These are phyloP conservation scores for Polychaeton citri DNA, from an alignment of 2,329 filamentous ascomycete species.

Conservation along the genomic window DNA sequence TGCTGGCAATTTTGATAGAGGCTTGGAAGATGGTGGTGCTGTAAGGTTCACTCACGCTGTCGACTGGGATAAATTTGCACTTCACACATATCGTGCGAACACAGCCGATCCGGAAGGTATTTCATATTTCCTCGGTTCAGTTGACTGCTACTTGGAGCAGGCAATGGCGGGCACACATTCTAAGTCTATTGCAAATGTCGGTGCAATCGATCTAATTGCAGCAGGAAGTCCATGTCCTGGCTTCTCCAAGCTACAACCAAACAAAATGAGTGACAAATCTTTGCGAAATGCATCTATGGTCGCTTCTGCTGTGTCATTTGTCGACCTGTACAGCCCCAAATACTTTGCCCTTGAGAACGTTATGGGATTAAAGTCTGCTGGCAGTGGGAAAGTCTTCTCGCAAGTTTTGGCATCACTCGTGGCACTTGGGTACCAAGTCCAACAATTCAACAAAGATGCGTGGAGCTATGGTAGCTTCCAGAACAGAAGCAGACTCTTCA, in stretches of 20 bases:
- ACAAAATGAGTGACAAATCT: slow-evolving; percentile 42
- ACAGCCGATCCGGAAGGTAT: slow-evolving; percentile 26
- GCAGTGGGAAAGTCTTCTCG: slow-evolving; percentile 41
- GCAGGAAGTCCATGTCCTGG: slow-evolving; percentile 69
- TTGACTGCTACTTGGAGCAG: slow-evolving; percentile 51
- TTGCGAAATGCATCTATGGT: slow-evolving; percentile 63
- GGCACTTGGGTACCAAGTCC: slow-evolving; percentile 63
- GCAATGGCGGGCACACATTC: slow-evolving; percentile 44
- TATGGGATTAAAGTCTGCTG: slow-evolving; percentile 42
- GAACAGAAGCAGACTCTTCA: slow-evolving; percentile 52
- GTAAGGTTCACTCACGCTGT: slow-evolving; percentile 55
- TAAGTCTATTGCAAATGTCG: slow-evolving; percentile 23
- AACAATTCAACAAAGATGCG: slow-evolving; percentile 54
- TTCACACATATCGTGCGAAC: slow-evolving; percentile 66
- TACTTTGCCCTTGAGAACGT: slow-evolving; percentile 74
- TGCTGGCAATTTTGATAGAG: slow-evolving; percentile 63
- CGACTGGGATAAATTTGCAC: slow-evolving; percentile 49
- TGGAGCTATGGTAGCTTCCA: slow-evolving; percentile 58
- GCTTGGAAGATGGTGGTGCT: slow-evolving; percentile 57
- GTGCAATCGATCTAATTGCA: slow-evolving; percentile 55
- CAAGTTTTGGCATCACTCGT: slow-evolving; percentile 62
- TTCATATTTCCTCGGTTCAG: slow-evolving; percentile 54
- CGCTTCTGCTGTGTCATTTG: slow-evolving; percentile 59
- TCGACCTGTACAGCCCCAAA: slow-evolving; percentile 63
- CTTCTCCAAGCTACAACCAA: slow-evolving; percentile 51